Percentiles rank a stretch among this genome's conserved stretches.
Evolutionary conservation across 768 basidiomycete genomes (phyloP).

Genomic region (Boletellus emodensis): DNA sequence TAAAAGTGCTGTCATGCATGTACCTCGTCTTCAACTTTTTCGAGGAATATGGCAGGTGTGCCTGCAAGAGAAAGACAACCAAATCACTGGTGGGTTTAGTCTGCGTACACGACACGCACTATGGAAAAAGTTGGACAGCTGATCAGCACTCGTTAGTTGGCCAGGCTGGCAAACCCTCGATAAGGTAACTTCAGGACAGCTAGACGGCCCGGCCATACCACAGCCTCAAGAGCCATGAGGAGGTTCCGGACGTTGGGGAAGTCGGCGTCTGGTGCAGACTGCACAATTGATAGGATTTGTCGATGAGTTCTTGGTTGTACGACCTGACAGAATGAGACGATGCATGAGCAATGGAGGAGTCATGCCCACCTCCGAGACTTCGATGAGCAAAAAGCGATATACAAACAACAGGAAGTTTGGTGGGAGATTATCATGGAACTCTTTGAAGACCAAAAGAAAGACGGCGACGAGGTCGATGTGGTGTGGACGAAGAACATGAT

Average conservation of each 20-base stretch:
- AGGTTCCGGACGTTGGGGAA: conserved; percentile 41
- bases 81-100: background rate
- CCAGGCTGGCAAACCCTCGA: conserved; percentile 35
- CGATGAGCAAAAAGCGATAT: conserved; percentile 62
- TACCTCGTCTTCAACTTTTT: conserved; percentile 56
- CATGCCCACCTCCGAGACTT: conserved; percentile 60
- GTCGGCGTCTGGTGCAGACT: conserved; percentile 43
- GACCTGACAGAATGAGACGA: conserved; percentile 43
- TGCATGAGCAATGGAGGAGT: background rate
- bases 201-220: conserved; percentile 24
- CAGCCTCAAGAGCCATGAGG: conserved; percentile 42
- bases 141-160: conserved; percentile 51
- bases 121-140: conserved; percentile 59
- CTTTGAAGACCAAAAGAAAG: conserved; percentile 59
- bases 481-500: conserved; percentile 71
- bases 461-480: conserved; percentile 68
- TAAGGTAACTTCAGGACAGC: conserved; percentile 21
- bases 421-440: conserved; percentile 52
- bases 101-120: conserved; percentile 18
- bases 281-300: conserved; percentile 45
- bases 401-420: conserved; percentile 57
- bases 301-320: conserved; percentile 54
- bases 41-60: conserved; percentile 54
- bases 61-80: conserved; percentile 32
- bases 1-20: conserved; percentile 4